Evolutionary conservation across 1,284 basidiomycete genomes (phyloP).

Genomic region (Pulveroboletus sp.): DNA sequence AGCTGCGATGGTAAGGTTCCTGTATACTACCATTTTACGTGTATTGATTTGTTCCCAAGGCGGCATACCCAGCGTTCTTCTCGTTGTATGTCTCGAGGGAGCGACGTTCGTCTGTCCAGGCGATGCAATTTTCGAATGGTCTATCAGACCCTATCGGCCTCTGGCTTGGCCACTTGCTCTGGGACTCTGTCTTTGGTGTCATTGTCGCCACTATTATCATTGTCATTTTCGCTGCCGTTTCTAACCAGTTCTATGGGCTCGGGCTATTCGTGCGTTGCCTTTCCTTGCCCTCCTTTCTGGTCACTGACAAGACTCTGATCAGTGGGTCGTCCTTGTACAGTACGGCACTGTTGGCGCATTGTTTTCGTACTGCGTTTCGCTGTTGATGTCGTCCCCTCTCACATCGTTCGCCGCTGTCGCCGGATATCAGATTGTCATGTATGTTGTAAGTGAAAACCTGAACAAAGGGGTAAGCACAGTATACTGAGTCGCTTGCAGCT

Average conservation of each 20-base stretch:
- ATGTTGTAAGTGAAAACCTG: slow-evolving; percentile 49
- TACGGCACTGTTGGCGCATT: slow-evolving; percentile 71
- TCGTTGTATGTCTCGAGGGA: slow-evolving; percentile 74
- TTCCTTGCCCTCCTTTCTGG: background rate
- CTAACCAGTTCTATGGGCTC: slow-evolving; percentile 68
- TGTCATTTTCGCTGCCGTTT: slow-evolving; percentile 58
- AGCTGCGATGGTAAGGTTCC: slow-evolving; percentile 62
- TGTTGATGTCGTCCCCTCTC: slow-evolving; percentile 65
- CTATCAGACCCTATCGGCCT: slow-evolving; percentile 69
- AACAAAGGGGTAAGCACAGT: no score
- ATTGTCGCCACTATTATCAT: slow-evolving; percentile 61
- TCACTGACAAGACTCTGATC: background rate
- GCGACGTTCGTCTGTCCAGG: slow-evolving; percentile 67
- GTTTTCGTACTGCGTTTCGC: slow-evolving; percentile 67
- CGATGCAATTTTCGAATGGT: slow-evolving; percentile 80
- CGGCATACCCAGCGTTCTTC: slow-evolving; percentile 80
- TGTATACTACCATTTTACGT: background rate
- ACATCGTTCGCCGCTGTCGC: slow-evolving; percentile 74
- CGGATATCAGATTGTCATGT: slow-evolving; percentile 76
- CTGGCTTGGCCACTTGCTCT: slow-evolving; percentile 79
- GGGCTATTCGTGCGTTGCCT: slow-evolving; percentile 58
- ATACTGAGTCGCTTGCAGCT: slow-evolving; percentile 40
- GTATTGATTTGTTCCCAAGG: slow-evolving; percentile 39
- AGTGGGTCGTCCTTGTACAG: slow-evolving; percentile 73
- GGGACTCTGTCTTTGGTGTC: slow-evolving; percentile 65